A percentile compares a stretch with the other conserved stretches of the same genome.
phyloP scores from a whole-genome alignment of 352 stramenopile genomes.

The Globisporangium irregulare region DNA sequence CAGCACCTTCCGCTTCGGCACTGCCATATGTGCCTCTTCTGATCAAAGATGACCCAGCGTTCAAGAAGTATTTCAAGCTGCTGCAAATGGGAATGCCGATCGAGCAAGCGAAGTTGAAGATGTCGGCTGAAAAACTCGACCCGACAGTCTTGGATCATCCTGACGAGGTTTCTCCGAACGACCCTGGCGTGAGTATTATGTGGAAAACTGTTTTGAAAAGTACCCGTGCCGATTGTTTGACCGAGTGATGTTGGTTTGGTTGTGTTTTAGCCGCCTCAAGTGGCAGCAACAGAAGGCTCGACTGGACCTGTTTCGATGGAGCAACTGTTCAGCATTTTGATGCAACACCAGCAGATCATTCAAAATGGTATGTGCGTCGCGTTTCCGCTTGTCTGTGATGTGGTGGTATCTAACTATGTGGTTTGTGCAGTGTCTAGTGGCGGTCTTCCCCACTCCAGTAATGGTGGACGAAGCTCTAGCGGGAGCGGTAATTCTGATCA shows the following conservation, averaged over 20 bases:
- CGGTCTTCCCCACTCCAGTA: conserved; percentile 3
- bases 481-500: conserved; percentile 21
- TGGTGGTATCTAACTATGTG: not conserved
- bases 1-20: conserved; percentile 6
- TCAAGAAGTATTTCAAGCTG: conserved; percentile 85
- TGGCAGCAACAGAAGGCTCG: conserved; percentile 17
- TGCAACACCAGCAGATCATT: conserved; percentile 88
- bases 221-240: not conserved
- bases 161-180: conserved; percentile 76
- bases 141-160: conserved; percentile 60
- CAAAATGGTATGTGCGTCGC: conserved; percentile 51
- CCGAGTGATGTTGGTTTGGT: not conserved
- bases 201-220: not conserved
- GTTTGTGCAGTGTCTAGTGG: conserved; percentile 37
- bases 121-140: conserved; percentile 67
- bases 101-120: conserved; percentile 84
- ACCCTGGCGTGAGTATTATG: conserved; percentile 54
- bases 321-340: conserved; percentile 82
- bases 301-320: conserved; percentile 76
- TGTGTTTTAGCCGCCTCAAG: conserved; percentile 36
- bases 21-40: conserved; percentile 64
- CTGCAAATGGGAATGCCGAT: conserved; percentile 76
- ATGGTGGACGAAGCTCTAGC: conserved; percentile 15
- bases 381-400: not conserved
- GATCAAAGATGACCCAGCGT: conserved; percentile 70